A percentile compares a stretch with the other conserved stretches of the same genome.
These are phyloP conservation scores for Colletotrichum tanaceti DNA, from an alignment of 2,329 filamentous ascomycete genomes.

Conservation along the genomic window DNA sequence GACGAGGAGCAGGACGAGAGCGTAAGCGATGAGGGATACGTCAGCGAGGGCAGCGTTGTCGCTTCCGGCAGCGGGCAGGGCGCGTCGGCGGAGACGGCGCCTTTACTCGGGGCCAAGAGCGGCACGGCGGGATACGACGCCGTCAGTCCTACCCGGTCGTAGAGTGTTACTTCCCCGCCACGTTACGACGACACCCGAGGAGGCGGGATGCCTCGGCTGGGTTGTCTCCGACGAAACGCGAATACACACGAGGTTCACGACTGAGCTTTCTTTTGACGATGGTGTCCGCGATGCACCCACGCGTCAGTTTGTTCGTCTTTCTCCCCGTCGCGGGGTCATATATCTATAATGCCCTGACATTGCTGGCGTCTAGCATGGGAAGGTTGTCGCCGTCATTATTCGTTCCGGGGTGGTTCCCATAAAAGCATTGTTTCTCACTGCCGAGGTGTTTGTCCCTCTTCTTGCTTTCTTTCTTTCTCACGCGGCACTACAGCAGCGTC, in stretches of 20 bases:
- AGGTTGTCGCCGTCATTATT: background rate
- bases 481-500: background rate
- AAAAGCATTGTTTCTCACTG: constrained; percentile 6
- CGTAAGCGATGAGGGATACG: constrained; percentile 43
- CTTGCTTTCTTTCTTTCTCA: background rate
- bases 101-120: constrained; percentile 25
- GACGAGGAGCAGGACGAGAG: constrained; percentile 50
- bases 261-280: background rate
- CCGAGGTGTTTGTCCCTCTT: background rate
- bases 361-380: constrained; percentile 24
- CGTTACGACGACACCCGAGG: background rate
- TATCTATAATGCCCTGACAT: background rate
- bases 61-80: constrained; percentile 15
- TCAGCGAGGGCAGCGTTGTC: constrained; percentile 23
- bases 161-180: background rate
- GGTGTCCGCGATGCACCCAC: too few species aligned
- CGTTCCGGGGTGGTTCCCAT: background rate
- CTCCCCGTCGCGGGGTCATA: background rate
- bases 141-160: constrained; percentile 26
- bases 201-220: background rate
- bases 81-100: constrained; percentile 14
- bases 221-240: background rate
- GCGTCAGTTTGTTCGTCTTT: background rate
- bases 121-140: constrained; percentile 24
- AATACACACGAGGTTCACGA: constrained; percentile 8